Evolutionary conservation across 306 rosid genomes (phyloP).

Genomic region (Acacia acuminata): DNA sequence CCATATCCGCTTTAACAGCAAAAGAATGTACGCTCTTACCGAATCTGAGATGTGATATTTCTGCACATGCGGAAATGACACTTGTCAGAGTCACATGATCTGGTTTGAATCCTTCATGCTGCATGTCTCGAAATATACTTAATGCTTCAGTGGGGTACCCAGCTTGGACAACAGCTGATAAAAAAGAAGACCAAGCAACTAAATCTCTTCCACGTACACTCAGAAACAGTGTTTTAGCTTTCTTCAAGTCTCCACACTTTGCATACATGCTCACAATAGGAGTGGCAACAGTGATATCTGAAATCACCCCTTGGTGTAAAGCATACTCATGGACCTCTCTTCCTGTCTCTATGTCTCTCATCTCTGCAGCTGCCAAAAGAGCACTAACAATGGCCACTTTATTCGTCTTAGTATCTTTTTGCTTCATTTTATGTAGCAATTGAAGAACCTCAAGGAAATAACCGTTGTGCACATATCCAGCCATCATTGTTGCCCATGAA

Average conservation of each 20-base stretch:
- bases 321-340: conserved; percentile 51
- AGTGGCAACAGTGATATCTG: conserved; percentile 57
- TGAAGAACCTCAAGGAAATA: conserved; percentile 56
- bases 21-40: conserved; percentile 66
- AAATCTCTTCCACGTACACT: conserved; percentile 50
- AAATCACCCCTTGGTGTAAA: conserved; percentile 37
- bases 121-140: conserved; percentile 52
- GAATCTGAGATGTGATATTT: conserved; percentile 41
- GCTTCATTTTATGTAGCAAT: conserved; percentile 48
- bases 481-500: conserved; percentile 66
- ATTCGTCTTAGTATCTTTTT: conserved; percentile 41
- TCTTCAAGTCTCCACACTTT: conserved; percentile 61
- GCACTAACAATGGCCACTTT: conserved; percentile 49
- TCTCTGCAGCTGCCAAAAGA: conserved; percentile 64
- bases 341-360: conserved; percentile 61
- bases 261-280: conserved; percentile 63
- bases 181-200: conserved; percentile 68
- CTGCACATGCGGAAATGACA: conserved; percentile 59
- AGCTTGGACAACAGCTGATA: conserved; percentile 61
- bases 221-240: conserved; percentile 52
- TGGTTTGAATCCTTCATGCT: conserved; percentile 46
- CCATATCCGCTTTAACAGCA: conserved; percentile 48
- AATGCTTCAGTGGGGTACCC: conserved; percentile 58
- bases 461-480: conserved; percentile 57
- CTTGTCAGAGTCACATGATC: conserved; percentile 43